phyloP scores from a whole-genome alignment of 2,329 filamentous ascomycete species.

The Botrytis squamosa region DNA sequence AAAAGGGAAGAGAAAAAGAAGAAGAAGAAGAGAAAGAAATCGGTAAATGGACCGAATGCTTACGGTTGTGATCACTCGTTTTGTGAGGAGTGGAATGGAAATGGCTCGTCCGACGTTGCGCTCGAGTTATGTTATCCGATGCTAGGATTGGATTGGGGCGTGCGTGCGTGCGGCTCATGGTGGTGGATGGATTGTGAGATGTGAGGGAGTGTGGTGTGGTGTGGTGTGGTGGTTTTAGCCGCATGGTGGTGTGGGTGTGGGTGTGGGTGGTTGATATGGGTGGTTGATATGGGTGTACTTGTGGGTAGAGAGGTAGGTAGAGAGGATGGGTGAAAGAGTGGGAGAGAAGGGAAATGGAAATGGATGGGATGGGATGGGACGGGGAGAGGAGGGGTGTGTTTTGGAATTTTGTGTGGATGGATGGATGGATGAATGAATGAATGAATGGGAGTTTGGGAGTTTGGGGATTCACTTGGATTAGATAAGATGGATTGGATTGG shows the following conservation, averaged over 20 bases:
- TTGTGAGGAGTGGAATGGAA: not conserved
- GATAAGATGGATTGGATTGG: not conserved
- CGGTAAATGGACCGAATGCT: slow-evolving; percentile 7
- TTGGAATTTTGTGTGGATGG: not conserved
- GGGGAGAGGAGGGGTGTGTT: not conserved
- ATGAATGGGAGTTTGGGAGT: not conserved
- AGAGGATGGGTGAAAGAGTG: not conserved
- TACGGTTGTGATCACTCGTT: slow-evolving; percentile 11
- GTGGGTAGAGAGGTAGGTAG: too few species aligned
- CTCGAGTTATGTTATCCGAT: not conserved
- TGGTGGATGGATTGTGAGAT: not conserved
- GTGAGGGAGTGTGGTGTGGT: not conserved
- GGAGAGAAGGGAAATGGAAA: not conserved
- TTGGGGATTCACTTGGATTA: not conserved
- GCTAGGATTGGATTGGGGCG: not conserved
- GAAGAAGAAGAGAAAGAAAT: not conserved
- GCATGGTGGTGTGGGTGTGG: not conserved
- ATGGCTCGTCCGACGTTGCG: not conserved
- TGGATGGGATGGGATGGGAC: not conserved
- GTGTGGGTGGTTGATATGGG: too few species aligned
- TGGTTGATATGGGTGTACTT: not conserved
- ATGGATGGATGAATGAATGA: too few species aligned
- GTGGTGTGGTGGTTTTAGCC: slow-evolving; percentile 8
- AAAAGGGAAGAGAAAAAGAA: not conserved
- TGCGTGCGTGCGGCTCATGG: slow-evolving; percentile 7